These are phyloP conservation scores for Echeveria elegans DNA, from an alignment of 164 flowering plant species.

Conservation along the genomic window DNA sequence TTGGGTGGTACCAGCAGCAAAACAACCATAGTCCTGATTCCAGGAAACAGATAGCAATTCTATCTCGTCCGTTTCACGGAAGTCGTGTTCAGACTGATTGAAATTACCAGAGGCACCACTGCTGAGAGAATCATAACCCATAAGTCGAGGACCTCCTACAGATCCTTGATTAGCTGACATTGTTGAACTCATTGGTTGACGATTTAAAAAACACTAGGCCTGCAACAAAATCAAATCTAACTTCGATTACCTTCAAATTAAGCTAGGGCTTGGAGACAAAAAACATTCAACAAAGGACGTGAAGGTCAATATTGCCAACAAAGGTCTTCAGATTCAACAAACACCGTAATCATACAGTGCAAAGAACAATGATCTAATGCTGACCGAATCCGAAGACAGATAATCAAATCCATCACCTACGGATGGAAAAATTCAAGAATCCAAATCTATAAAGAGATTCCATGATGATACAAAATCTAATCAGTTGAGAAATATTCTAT, in stretches of 20 bases:
- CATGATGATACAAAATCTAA: no score
- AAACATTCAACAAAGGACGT: no score
- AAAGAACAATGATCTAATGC: no score
- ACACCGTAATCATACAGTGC: no score
- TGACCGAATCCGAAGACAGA: no score
- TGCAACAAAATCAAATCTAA: not conserved
- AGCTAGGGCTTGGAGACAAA: not conserved
- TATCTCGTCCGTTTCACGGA: conserved; percentile 17
- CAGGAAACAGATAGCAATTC: conserved; percentile 26
- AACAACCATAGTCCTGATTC: conserved; percentile 41
- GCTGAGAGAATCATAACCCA: conserved; percentile 13
- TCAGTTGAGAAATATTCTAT: no score
- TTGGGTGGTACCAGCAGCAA: conserved; percentile 32
- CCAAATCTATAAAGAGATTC: no score
- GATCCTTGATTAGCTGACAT: conserved; percentile 20
- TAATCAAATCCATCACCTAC: no score
- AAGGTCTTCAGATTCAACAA: no score
- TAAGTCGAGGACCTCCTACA: conserved; percentile 8
- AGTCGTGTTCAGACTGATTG: conserved; percentile 14
- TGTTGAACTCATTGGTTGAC: conserved; percentile 21
- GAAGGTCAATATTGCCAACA: no score
- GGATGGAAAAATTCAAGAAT: no score
- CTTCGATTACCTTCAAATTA: not conserved
- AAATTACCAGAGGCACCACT: no score
- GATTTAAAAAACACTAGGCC: not conserved